Base-by-base conservation (phyloP, 192 early-diverging fungal genomes). In the Linnemannia zychae region DNA sequence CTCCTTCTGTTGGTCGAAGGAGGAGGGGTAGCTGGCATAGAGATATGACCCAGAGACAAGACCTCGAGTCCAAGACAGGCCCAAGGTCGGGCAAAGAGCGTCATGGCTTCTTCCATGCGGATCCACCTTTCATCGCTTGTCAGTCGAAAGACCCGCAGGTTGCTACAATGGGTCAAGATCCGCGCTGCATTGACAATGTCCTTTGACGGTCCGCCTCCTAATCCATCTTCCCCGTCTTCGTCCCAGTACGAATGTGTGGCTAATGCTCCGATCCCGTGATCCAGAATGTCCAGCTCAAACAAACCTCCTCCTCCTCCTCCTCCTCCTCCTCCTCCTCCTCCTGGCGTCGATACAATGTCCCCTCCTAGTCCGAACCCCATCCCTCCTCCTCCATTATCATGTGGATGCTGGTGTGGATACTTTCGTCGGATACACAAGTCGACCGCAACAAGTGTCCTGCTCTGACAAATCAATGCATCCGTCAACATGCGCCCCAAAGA, bases 1-100 rank as follows among this genome's bases (percentile, higher is more conserved):
- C 15, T 57, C 13, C 17, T 67, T 52, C 20, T 71, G 37, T 31
- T 75, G 34, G 15, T 28, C 0, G 7, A 12, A 11, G 57, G 24
- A 9, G 34, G 33, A 3, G 36, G 44, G 7, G 24, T 15, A 17
- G 73, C 28, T 4, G 52, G 73, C 22, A 81, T 20, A 22, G 73
- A 81, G n/a, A 81, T 81, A 9, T 81, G 79, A 3, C 73, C 63
- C 28, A 81, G 31, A 1, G 72, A 81, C 13, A 81, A n/a, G 16
- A 75, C 65, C 48, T 81, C 79, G 20, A 81, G 73, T 28, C 73
- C 79, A 33, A 81, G 73, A 52, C 79, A 81, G 24, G 73, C 73
- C 79, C 79, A 81, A 7, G 79, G 79, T 17, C 49, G 15, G 9
- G 79, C 37, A 71, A 81, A 81, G 1, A 81, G 37, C 9, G 69